Percentiles rank a stretch among this genome's conserved stretches.
phyloP scores from a whole-genome alignment of 2,329 filamentous ascomycete species.

The Orbilia brochopaga region DNA sequence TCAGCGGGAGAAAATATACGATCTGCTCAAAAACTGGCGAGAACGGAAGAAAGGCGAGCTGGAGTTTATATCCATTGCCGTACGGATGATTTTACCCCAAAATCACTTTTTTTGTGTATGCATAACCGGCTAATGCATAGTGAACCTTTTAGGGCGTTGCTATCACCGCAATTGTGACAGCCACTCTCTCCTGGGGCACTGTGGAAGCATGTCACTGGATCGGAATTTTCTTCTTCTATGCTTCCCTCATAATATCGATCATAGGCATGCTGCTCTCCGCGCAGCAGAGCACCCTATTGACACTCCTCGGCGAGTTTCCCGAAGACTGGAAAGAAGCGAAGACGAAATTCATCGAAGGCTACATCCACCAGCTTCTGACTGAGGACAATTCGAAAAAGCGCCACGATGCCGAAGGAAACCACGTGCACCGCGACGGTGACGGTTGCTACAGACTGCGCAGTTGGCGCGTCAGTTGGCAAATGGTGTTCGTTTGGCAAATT shows the following conservation, averaged over 20 bases:
- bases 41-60: constrained; percentile 23
- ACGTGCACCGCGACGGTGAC: background rate
- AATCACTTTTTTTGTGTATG: background rate
- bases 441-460: constrained; percentile 8
- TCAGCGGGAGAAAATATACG: constrained; percentile 22
- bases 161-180: constrained; percentile 22
- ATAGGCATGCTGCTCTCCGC: constrained; percentile 29
- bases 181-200: constrained; percentile 21
- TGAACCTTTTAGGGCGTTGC: constrained; percentile 19
- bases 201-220: constrained; percentile 10
- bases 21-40: constrained; percentile 23
- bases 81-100: background rate
- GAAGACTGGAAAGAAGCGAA: constrained; percentile 22
- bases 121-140: background rate
- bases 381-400: constrained; percentile 2
- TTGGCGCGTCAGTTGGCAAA: constrained; percentile 33
- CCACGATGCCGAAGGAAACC: background rate
- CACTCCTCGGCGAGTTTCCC: constrained; percentile 23
- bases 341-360: constrained; percentile 26
- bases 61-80: constrained; percentile 25
- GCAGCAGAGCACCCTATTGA: constrained; percentile 25
- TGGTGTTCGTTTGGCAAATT: constrained; percentile 31
- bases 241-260: constrained; percentile 26
- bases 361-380: constrained; percentile 18
- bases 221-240: constrained; percentile 17